Evolutionary conservation across 2,329 filamentous ascomycete species (phyloP).

Genomic region (Neofusicoccum cordaticola): DNA sequence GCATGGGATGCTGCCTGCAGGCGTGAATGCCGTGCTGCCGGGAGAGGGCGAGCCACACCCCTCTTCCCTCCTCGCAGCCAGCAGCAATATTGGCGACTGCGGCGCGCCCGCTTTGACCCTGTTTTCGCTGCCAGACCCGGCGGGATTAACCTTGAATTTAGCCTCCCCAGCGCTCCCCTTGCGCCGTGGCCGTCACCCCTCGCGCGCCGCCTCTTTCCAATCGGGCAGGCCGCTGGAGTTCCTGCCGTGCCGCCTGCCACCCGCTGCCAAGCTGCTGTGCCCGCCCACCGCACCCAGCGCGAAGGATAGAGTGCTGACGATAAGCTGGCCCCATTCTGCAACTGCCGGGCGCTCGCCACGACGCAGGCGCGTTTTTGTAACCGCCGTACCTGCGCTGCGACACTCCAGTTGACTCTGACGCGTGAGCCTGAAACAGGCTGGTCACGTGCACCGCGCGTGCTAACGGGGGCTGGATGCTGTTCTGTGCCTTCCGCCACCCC

Average conservation of each 20-base stretch:
- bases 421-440: neutral
- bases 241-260: neutral
- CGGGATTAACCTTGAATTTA: conserved; percentile 14
- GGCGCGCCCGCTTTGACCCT: neutral
- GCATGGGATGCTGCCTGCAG: neutral
- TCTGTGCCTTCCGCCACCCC: neutral
- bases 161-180: neutral
- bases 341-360: neutral
- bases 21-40: conserved; percentile 1
- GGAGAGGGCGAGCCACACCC: neutral
- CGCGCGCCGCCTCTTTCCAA: neutral
- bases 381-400: conserved; percentile 14
- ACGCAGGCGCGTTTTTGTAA: neutral
- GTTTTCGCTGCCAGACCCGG: neutral
- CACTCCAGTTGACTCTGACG: neutral
- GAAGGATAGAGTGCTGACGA: conserved; percentile 1
- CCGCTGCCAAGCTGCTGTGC: neutral
- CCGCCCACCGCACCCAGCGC: neutral
- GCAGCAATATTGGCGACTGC: neutral
- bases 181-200: neutral
- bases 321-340: neutral
- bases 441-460: neutral
- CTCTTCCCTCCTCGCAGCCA: neutral
- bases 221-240: neutral
- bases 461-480: neutral